phyloP scores from a whole-genome alignment of 129 eudicot genomes.

The Tagetes patula region DNA sequence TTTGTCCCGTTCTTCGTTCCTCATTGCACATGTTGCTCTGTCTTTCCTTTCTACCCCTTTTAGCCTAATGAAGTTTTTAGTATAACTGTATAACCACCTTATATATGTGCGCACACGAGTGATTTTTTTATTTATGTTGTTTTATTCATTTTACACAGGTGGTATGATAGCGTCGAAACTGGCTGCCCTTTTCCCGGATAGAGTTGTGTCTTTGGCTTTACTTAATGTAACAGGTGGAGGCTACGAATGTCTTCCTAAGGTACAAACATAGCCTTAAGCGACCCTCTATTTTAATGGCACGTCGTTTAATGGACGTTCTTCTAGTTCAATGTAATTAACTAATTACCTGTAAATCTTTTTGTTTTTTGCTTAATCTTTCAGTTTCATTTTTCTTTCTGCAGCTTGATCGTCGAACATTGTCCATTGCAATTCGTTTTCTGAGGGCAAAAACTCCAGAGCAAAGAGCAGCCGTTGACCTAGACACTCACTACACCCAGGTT shows the following conservation, averaged over 20 bases:
- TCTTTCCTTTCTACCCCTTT: not conserved
- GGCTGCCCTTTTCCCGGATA: constrained; percentile 79
- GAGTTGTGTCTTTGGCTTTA: constrained; percentile 77
- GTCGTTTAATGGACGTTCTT: not conserved
- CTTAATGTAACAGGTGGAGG: constrained; percentile 98
- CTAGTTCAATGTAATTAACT: not conserved
- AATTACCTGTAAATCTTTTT: not conserved
- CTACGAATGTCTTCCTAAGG: constrained; percentile 94
- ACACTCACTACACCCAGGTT: constrained; percentile 92
- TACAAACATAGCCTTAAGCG: constrained; percentile 23
- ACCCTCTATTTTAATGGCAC: not conserved
- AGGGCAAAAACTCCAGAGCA: constrained; percentile 97
- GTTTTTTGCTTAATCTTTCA: constrained; percentile 5
- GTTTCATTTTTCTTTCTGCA: constrained; percentile 34
- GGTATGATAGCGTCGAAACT: constrained; percentile 95
- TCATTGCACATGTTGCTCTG: not conserved
- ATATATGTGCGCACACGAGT: not conserved
- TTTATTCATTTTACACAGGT: constrained; percentile 45
- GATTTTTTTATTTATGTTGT: constrained; percentile 7
- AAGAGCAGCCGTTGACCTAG: constrained; percentile 96
- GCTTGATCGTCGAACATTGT: constrained; percentile 73
- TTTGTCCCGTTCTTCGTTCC: not conserved
- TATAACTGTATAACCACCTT: not conserved
- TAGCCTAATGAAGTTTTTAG: not conserved
- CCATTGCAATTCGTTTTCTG: constrained; percentile 77